Percentiles rank a stretch among this genome's conserved stretches.
Conservation (phyloP, 108 stramenopile genomes). For the Fistulifera pelliculosa region DNA sequence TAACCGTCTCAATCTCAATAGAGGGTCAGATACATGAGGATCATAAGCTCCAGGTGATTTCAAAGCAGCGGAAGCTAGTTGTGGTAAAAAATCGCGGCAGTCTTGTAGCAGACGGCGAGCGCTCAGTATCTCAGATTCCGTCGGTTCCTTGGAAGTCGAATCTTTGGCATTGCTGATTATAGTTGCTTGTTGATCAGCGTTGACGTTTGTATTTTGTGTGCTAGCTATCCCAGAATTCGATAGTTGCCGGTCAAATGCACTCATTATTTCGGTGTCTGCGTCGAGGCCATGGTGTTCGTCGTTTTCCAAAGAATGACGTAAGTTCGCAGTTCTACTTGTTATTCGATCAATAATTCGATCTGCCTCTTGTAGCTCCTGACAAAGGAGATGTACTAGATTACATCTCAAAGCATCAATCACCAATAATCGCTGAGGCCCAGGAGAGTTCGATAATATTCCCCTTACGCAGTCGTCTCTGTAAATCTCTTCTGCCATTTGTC, state of each 20-base stretch:
- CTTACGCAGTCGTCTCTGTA: conserved; percentile 45
- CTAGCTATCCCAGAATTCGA: not conserved
- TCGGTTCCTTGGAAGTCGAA: conserved; percentile 2
- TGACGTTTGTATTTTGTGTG: not conserved
- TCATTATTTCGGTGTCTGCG: conserved; percentile 25
- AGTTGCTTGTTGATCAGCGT: not conserved
- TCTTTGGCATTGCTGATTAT: conserved; percentile 4
- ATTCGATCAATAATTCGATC: not conserved
- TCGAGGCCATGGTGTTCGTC: conserved; percentile 19
- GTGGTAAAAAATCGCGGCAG: conserved; percentile 66
- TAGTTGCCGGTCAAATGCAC: conserved; percentile 16
- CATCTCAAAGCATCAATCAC: conserved; percentile 61
- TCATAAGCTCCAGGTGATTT: conserved; percentile 62
- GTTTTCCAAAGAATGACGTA: conserved; percentile 4
- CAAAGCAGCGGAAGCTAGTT: conserved; percentile 71
- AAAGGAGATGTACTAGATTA: conserved; percentile 51
- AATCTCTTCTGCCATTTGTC: conserved; percentile 22
- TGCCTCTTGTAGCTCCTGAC: not conserved
- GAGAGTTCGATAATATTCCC: conserved; percentile 62
- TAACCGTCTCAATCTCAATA: conserved; percentile 56
- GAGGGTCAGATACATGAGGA: conserved; percentile 50
- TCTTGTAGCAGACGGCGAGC: conserved; percentile 17
- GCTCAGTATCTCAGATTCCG: not conserved
- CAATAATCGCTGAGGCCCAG: conserved; percentile 55
- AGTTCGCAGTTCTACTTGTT: not conserved